These are phyloP conservation scores for Populus pruinosa DNA, from an alignment of 345 rosid species.

Conservation along the genomic window DNA sequence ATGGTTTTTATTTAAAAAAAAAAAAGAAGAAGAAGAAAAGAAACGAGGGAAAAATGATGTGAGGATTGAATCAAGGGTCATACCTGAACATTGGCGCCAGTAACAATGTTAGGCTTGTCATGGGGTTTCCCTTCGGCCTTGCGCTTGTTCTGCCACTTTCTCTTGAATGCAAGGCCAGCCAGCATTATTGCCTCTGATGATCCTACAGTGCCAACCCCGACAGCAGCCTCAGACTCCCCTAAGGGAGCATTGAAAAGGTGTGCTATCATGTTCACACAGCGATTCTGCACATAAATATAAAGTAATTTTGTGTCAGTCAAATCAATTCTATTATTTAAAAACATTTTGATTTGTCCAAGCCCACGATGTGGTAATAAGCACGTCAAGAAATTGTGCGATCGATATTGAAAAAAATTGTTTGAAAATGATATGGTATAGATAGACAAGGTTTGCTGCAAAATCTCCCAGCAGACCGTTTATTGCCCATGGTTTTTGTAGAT, in stretches of 20 bases:
- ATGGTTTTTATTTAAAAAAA: too few species aligned
- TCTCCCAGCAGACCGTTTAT: background rate
- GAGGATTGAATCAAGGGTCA: background rate
- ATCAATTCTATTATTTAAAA: background rate
- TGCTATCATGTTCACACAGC: slow-evolving; percentile 94
- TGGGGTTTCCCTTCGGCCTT: slow-evolving; percentile 74
- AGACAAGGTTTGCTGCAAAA: background rate
- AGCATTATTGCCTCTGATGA: slow-evolving; percentile 98
- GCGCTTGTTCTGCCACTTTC: slow-evolving; percentile 92
- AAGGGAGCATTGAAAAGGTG: slow-evolving; percentile 84
- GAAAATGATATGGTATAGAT: background rate
- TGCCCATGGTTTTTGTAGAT: background rate
- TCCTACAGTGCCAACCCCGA: slow-evolving; percentile 92
- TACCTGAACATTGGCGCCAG: slow-evolving; percentile 95
- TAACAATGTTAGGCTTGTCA: slow-evolving; percentile 89
- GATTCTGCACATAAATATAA: slow-evolving; percentile 49
- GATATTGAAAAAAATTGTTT: background rate
- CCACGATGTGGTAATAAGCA: background rate
- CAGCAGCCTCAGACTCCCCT: slow-evolving; percentile 63
- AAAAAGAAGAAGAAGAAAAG: too few species aligned
- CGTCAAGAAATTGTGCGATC: background rate
- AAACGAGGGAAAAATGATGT: background rate
- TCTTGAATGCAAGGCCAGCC: slow-evolving; percentile 87
- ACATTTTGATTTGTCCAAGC: background rate
- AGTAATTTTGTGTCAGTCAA: background rate